Percentiles rank a stretch among this genome's conserved stretches.
phyloP scores from a whole-genome alignment of 208 protist species.

The Novymonas esmeraldas region DNA sequence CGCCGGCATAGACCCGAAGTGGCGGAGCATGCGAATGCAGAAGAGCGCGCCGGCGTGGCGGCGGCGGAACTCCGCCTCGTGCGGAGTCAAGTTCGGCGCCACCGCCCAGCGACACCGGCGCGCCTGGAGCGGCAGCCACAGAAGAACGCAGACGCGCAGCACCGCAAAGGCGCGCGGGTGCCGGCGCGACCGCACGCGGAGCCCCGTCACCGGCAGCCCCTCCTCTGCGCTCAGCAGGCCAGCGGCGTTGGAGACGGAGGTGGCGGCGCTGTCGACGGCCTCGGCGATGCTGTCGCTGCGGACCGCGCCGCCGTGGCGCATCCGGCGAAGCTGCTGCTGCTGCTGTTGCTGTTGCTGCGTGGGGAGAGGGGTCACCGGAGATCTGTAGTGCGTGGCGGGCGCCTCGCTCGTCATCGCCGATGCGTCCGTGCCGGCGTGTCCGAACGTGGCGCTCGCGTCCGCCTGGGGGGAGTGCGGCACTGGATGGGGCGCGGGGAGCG shows the following conservation, averaged over 20 bases:
- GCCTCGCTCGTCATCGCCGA: background rate
- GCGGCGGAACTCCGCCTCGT: conserved; percentile 20
- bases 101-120: conserved; percentile 47
- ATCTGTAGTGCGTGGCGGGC: background rate
- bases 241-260: background rate
- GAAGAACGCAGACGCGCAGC: conserved; percentile 56
- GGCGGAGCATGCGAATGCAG: conserved; percentile 47
- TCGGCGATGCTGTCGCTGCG: background rate
- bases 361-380: background rate
- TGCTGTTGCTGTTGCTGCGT: background rate
- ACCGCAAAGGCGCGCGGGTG: conserved; percentile 52
- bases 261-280: background rate
- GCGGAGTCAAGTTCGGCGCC: conserved; percentile 13
- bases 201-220: too few relatives aligned
- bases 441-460: too few relatives aligned
- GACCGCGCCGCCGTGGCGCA: too few relatives aligned
- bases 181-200: conserved; percentile 28
- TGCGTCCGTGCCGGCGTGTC: too few relatives aligned
- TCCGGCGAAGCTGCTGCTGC: background rate
- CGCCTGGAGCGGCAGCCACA: conserved; percentile 49
- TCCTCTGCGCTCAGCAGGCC: too few relatives aligned
- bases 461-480: background rate
- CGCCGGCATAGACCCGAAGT: conserved; percentile 40
- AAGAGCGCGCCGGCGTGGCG: conserved; percentile 56
- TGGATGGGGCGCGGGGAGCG: background rate